These are phyloP conservation scores for Lactifluus subvellereus DNA, from an alignment of 768 basidiomycete genomes.

Conservation along the genomic window DNA sequence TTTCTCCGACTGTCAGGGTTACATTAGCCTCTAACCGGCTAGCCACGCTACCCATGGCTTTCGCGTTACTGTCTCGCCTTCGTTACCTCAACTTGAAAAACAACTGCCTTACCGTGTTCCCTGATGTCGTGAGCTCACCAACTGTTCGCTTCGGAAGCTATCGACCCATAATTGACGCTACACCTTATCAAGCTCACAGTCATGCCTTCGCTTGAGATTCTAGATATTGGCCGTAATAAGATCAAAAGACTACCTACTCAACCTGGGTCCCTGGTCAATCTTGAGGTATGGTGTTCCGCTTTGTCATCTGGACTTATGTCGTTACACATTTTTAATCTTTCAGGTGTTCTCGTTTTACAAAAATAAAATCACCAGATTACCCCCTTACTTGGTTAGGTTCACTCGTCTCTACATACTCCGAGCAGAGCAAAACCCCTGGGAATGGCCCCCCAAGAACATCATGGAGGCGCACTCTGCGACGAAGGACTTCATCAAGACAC, in stretches of 20 bases:
- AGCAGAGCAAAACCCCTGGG: conserved; percentile 85
- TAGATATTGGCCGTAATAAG: conserved; percentile 93
- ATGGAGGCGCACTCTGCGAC: conserved; percentile 46
- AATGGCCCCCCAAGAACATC: conserved; percentile 77
- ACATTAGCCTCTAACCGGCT: conserved; percentile 84
- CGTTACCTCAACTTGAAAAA: conserved; percentile 84
- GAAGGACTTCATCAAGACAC: conserved; percentile 62
- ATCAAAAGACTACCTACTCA: conserved; percentile 71
- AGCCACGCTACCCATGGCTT: conserved; percentile 66
- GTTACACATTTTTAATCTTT: conserved; percentile 2
- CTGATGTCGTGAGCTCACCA: conserved; percentile 66
- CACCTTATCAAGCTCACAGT: conserved; percentile 56
- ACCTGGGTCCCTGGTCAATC: conserved; percentile 70
- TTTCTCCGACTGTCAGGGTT: conserved; percentile 46
- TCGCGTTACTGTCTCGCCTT: conserved; percentile 63
- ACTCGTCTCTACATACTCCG: conserved; percentile 70
- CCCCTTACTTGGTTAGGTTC: conserved; percentile 73
- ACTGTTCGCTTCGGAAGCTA: neutral
- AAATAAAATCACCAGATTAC: conserved; percentile 79
- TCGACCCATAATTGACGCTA: neutral
- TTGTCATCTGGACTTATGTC: neutral
- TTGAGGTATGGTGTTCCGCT: conserved; percentile 47
- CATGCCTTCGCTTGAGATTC: conserved; percentile 83
- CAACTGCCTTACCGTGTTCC: conserved; percentile 78
- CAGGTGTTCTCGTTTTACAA: conserved; percentile 83